These are phyloP conservation scores for Hypoxylon sp. DNA, from an alignment of 2,329 filamentous ascomycete genomes.

Conservation along the genomic window DNA sequence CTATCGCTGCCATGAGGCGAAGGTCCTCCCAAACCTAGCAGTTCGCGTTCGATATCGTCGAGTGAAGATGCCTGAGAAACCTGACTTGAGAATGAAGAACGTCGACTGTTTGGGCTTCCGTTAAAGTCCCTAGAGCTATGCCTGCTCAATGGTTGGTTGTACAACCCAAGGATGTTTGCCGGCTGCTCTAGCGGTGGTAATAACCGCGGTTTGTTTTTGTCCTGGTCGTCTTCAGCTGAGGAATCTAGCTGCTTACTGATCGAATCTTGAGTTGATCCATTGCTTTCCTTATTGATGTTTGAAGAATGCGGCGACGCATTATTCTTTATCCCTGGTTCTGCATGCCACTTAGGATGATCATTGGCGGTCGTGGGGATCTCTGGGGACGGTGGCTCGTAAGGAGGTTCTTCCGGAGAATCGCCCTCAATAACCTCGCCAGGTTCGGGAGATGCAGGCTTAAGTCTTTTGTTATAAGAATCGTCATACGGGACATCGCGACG, in stretches of 20 bases:
- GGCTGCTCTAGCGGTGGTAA: slow-evolving; percentile 21
- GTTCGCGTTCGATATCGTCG: slow-evolving; percentile 49
- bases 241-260: neutral
- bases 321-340: slow-evolving; percentile 9
- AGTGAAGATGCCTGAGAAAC: slow-evolving; percentile 46
- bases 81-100: slow-evolving; percentile 39
- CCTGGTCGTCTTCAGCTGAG: neutral
- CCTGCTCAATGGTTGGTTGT: slow-evolving; percentile 37
- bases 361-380: neutral
- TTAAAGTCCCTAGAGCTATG: slow-evolving; percentile 31
- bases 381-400: slow-evolving; percentile 14
- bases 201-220: slow-evolving; percentile 10
- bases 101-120: slow-evolving; percentile 37
- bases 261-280: slow-evolving; percentile 2
- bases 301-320: neutral
- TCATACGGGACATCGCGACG: slow-evolving; percentile 23
- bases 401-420: slow-evolving; percentile 18
- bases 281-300: neutral
- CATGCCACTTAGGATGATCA: slow-evolving; percentile 1
- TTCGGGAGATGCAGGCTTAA: slow-evolving; percentile 45
- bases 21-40: slow-evolving; percentile 47
- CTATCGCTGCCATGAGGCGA: slow-evolving; percentile 44
- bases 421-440: slow-evolving; percentile 46
- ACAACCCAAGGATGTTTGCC: slow-evolving; percentile 1
- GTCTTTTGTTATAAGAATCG: slow-evolving; percentile 37